Evolutionary conservation across 2,329 filamentous ascomycete species (phyloP).

Genomic region (Aspergillus sclerotialis): DNA sequence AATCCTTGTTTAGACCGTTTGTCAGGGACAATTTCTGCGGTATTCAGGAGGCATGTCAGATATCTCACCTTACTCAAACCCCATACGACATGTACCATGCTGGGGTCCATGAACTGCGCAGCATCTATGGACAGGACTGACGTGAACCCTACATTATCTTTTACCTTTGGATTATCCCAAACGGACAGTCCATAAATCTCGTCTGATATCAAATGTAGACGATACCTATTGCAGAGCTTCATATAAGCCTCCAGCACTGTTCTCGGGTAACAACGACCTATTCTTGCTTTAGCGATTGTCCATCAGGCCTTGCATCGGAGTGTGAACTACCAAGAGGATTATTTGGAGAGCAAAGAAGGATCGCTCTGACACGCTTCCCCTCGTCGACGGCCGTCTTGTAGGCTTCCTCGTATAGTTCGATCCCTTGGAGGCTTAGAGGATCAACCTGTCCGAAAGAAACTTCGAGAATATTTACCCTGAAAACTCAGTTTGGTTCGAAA

Average conservation of each 20-base stretch:
- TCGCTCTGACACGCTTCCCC: slow-evolving; percentile 34
- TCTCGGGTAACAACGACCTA: slow-evolving; percentile 5
- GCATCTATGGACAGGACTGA: slow-evolving; percentile 6
- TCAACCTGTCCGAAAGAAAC: slow-evolving; percentile 37
- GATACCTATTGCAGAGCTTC: slow-evolving; percentile 5
- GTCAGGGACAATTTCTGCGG: too few relatives aligned
- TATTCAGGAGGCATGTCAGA: background rate
- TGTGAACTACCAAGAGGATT: slow-evolving; percentile 38
- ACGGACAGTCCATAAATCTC: slow-evolving; percentile 12
- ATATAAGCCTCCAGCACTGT: slow-evolving; percentile 5
- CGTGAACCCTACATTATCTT: slow-evolving; percentile 2
- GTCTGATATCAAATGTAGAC: slow-evolving; percentile 9
- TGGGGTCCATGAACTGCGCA: slow-evolving; percentile 4
- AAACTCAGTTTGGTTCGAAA: background rate
- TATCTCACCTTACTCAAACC: slow-evolving; percentile 6
- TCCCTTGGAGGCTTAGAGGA: slow-evolving; percentile 34
- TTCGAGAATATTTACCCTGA: slow-evolving; percentile 28
- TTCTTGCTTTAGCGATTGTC: background rate
- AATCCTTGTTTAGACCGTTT: too few relatives aligned
- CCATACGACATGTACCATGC: slow-evolving; percentile 6
- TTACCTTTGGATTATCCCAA: slow-evolving; percentile 6
- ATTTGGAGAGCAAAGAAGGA: slow-evolving; percentile 44
- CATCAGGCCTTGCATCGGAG: background rate
- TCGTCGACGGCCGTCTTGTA: slow-evolving; percentile 25
- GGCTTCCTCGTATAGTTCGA: slow-evolving; percentile 36